Percentiles rank a stretch among this genome's conserved stretches.
phyloP scores from a whole-genome alignment of 257 asterid species.

The Lycium barbarum region DNA sequence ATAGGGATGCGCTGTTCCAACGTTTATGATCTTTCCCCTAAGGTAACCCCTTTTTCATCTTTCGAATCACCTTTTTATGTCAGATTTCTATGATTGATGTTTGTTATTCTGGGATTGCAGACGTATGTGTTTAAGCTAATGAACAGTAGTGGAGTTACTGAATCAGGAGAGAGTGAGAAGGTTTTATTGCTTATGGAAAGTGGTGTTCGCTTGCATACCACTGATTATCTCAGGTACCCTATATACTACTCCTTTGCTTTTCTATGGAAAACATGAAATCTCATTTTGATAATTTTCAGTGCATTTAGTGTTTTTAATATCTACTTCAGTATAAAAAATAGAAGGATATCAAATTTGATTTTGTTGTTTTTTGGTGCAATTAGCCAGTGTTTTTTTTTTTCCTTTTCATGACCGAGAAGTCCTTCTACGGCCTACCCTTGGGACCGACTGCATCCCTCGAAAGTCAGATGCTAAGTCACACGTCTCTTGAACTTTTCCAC shows the following conservation, averaged over 20 bases:
- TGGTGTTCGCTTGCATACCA: conserved; percentile 92
- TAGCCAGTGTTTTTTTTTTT: neutral
- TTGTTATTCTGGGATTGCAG: conserved; percentile 50
- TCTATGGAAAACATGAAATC: neutral
- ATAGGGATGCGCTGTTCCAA: conserved; percentile 99
- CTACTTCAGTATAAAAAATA: neutral
- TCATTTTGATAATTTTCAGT: neutral
- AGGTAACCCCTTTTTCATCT: conserved; percentile 45
- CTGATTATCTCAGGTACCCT: conserved; percentile 83
- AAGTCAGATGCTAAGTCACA: neutral
- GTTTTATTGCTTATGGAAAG: conserved; percentile 94
- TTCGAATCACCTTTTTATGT: neutral
- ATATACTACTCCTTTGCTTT: neutral
- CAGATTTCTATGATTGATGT: neutral
- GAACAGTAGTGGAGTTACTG: conserved; percentile 96
- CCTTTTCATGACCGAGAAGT: neutral
- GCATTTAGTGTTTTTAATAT: neutral
- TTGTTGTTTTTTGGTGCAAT: neutral
- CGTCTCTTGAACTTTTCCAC: neutral
- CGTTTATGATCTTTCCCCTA: conserved; percentile 92
- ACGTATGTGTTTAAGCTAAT: conserved; percentile 95
- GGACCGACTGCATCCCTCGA: neutral
- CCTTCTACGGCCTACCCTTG: neutral
- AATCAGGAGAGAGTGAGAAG: conserved; percentile 98
- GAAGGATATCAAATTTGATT: neutral